These are phyloP conservation scores for Penicillium vulpinum DNA, from an alignment of 2,329 filamentous ascomycete species.

Conservation along the genomic window DNA sequence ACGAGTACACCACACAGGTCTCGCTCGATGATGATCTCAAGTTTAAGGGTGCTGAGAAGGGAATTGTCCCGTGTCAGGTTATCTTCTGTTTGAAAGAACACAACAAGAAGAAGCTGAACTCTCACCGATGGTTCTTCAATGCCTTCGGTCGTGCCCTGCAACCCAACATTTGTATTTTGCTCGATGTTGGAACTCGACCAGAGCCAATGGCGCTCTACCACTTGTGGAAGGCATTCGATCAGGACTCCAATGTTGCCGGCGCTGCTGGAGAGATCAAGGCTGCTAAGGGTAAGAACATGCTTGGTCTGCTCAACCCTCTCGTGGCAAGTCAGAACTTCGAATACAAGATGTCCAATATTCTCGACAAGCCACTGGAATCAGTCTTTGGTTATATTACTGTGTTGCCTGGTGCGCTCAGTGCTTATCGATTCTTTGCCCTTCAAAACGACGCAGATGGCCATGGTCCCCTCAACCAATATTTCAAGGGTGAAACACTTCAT, in stretches of 20 bases:
- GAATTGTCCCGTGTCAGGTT: conserved; percentile 96
- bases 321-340: conserved; percentile 98
- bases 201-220: conserved; percentile 91
- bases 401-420: conserved; percentile 88
- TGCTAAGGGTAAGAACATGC: conserved; percentile 82
- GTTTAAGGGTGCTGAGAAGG: conserved; percentile 98
- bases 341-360: conserved; percentile 99
- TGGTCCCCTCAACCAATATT: conserved; percentile 94
- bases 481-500: conserved; percentile 97
- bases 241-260: conserved; percentile 93
- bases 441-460: conserved; percentile 97
- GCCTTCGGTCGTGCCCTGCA: conserved; percentile 90
- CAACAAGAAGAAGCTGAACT: conserved; percentile 97
- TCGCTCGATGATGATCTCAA: conserved; percentile 93
- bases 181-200: conserved; percentile 94
- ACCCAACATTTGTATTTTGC: conserved; percentile 93
- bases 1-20: conserved; percentile 98
- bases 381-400: conserved; percentile 99
- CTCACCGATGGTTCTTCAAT: conserved; percentile 99
- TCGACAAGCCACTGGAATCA: conserved; percentile 95
- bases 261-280: conserved; percentile 98
- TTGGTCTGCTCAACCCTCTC: conserved; percentile 84
- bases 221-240: conserved; percentile 98
- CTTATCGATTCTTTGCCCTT: conserved; percentile 91
- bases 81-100: conserved; percentile 98